These are phyloP conservation scores for Pyronema omphalodes DNA, from an alignment of 495 filamentous ascomycete genomes.

Conservation along the genomic window DNA sequence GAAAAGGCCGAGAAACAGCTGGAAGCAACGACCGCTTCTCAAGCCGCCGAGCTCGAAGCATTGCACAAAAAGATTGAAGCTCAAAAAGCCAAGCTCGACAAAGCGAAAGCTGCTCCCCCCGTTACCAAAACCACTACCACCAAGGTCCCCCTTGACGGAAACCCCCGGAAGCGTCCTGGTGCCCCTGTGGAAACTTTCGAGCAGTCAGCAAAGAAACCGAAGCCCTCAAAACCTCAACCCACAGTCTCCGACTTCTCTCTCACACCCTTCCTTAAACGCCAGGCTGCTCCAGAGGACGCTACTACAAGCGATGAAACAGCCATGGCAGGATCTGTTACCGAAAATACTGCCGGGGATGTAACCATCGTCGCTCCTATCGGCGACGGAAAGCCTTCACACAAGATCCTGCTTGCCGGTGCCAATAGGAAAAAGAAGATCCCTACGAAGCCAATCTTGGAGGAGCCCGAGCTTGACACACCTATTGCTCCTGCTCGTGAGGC, in stretches of 20 bases:
- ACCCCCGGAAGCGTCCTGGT: slow-evolving; percentile 7
- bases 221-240: not conserved
- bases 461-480: slow-evolving; percentile 17
- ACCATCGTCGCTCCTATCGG: slow-evolving; percentile 10
- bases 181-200: slow-evolving; percentile 19
- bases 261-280: slow-evolving; percentile 20
- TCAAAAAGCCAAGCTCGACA: not conserved
- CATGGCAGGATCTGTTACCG: not conserved
- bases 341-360: not conserved
- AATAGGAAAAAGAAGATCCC: slow-evolving; percentile 13
- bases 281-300: slow-evolving; percentile 8
- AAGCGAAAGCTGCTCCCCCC: not conserved
- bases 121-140: not conserved
- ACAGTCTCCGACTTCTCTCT: slow-evolving; percentile 14
- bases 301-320: slow-evolving; percentile 5
- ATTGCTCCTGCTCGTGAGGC: slow-evolving; percentile 17
- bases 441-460: not conserved
- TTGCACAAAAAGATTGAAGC: not conserved
- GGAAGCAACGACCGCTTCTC: not conserved
- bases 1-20: not conserved
- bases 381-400: slow-evolving; percentile 6
- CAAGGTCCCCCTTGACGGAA: not conserved
- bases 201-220: slow-evolving; percentile 11
- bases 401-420: slow-evolving; percentile 17
- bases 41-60: not conserved